Base-by-base conservation (phyloP, 1,139 yeast species). In the Kurtzmaniella quercitrusa region DNA sequence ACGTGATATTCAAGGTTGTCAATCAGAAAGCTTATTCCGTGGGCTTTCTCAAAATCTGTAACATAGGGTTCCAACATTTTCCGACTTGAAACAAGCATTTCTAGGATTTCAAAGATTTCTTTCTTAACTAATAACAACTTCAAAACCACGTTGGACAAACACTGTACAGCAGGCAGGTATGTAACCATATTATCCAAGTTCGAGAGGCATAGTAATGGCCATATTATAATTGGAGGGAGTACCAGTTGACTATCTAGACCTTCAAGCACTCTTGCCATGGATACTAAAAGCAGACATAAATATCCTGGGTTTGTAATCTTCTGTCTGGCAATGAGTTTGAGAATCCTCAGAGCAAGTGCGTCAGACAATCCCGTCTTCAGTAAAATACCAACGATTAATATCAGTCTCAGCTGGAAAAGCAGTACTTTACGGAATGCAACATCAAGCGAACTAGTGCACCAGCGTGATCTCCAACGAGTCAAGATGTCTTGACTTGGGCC, bases 371-470 rank as follows among this genome's bases (percentile, higher is more conserved):
- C 89, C 16, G 69, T 63, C 49, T 78, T 80, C 0, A 88, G 76
- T 37, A 88, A 60, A 38, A 84, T 80, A 33, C 96, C 95, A 23
- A 86, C 72, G 5, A 87, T 75, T 50, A 88, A 68, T 44, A 86
- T 67, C 0, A 94, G 88, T 43, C 95, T 71, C 7, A 81, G 78
- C 55, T 88, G 91, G 44, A 88, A 71, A 20, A 82, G 74, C 0
- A 91, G 80, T 26, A 74, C 72, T 12, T 67, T 62, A 38, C 75
- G 71, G 52, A 84, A 82, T 1, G 89, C 86, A 17, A 85, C 76
- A 49, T 80, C 82, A 52, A 84, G 68, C 1, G 84, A 78, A 53
- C 80, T 76, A 23, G 85, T 72, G 48, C 80, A 74, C 88, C 93
- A 87, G 45, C 86, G 74, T 7, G 83, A 67, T 50, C 80, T 69